Evolutionary conservation across 305 asterid genomes (phyloP).

Genomic region (Nicotiana rustica): DNA sequence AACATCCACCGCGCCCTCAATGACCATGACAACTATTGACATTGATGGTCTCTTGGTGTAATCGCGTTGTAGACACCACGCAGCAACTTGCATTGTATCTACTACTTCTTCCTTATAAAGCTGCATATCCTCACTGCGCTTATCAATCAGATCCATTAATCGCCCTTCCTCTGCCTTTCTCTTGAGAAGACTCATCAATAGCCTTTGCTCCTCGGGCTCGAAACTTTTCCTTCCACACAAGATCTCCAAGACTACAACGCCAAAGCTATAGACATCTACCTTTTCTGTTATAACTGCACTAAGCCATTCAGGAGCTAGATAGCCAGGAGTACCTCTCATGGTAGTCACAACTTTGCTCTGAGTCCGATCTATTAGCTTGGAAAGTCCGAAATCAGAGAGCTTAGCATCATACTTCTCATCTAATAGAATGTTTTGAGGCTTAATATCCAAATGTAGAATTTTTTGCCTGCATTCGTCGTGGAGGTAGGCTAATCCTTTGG

Average conservation of each 20-base stretch:
- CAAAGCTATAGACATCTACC: conserved; percentile 52
- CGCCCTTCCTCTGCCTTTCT: conserved; percentile 41
- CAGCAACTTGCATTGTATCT: conserved; percentile 35
- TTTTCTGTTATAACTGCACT: conserved; percentile 43
- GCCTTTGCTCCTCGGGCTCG: conserved; percentile 37
- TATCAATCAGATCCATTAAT: conserved; percentile 43
- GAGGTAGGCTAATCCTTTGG: conserved; percentile 43
- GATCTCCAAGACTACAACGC: conserved; percentile 46
- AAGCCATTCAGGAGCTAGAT: conserved; percentile 53
- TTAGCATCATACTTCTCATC: conserved; percentile 37
- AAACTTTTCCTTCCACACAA: conserved; percentile 45
- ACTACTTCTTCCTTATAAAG: conserved; percentile 24
- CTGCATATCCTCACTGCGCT: conserved; percentile 35
- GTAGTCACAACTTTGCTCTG: conserved; percentile 46
- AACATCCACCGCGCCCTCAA: conserved; percentile 38
- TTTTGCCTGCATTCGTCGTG: conserved; percentile 44
- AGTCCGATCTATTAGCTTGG: conserved; percentile 40
- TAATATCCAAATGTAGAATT: conserved; percentile 43
- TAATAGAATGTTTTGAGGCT: conserved; percentile 40
- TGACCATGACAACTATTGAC: conserved; percentile 37
- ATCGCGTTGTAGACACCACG: conserved; percentile 44
- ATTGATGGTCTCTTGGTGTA: conserved; percentile 39
- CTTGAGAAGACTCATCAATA: conserved; percentile 43
- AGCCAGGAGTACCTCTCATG: conserved; percentile 53
- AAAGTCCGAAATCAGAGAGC: conserved; percentile 42